These are phyloP conservation scores for Penicillium sp. DNA, from an alignment of 2,329 filamentous ascomycete species.

Conservation along the genomic window DNA sequence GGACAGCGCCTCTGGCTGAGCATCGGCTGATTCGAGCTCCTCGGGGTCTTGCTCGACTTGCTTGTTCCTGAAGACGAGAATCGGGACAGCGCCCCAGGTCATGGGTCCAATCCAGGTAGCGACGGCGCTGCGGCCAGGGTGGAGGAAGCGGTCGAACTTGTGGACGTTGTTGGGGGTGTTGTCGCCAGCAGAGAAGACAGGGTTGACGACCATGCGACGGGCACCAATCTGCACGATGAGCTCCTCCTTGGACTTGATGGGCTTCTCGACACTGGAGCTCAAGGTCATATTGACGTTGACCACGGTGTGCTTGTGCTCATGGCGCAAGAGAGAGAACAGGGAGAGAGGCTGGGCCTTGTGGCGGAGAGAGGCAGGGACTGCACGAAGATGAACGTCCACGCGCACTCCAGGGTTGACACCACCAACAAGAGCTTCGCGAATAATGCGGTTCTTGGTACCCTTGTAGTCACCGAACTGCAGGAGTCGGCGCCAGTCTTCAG, in stretches of 20 bases:
- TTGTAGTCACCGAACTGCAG: conserved; percentile 91
- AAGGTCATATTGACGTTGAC: conserved; percentile 90
- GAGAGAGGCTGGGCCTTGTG: conserved; percentile 65
- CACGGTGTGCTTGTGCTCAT: conserved; percentile 92
- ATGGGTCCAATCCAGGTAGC: conserved; percentile 89
- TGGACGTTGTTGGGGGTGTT: conserved; percentile 95
- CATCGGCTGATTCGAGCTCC: conserved; percentile 52
- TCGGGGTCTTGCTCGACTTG: conserved; percentile 42
- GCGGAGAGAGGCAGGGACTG: conserved; percentile 62
- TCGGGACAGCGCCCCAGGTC: conserved; percentile 90
- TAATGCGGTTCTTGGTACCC: conserved; percentile 74
- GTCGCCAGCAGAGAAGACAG: conserved; percentile 86
- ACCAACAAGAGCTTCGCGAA: conserved; percentile 85
- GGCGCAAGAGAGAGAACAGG: conserved; percentile 84
- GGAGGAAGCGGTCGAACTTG: conserved; percentile 91
- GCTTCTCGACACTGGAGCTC: conserved; percentile 73
- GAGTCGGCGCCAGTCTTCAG: conserved; percentile 85
- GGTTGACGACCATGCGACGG: conserved; percentile 84
- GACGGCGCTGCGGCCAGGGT: conserved; percentile 87
- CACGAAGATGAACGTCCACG: conserved; percentile 76
- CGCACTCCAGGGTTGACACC: conserved; percentile 84
- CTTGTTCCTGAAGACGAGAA: conserved; percentile 78
- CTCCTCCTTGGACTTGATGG: conserved; percentile 90
- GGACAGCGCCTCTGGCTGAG: conserved; percentile 48
- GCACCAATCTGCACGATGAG: conserved; percentile 90